phyloP scores from a whole-genome alignment of 2,329 filamentous ascomycete species.

The Botrytis fabae region DNA sequence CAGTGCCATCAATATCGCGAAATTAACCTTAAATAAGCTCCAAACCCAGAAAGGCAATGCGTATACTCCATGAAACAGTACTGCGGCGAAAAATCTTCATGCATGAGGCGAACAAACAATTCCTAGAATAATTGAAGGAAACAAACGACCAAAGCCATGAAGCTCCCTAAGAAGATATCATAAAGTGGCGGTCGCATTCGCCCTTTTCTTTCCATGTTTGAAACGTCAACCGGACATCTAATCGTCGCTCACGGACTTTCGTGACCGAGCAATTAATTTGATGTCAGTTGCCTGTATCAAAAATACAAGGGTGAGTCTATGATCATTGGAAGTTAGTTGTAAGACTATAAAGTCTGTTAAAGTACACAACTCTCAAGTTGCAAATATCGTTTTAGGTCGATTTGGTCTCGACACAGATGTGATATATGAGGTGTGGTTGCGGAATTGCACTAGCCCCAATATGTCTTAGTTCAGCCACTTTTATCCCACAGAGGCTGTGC shows the following conservation, averaged over 20 bases:
- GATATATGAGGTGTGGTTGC: not conserved
- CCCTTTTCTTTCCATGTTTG: not conserved
- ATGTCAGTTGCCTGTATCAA: not conserved
- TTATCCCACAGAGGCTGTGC: not conserved
- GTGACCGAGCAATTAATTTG: not conserved
- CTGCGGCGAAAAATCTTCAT: not conserved
- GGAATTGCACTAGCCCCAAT: not conserved
- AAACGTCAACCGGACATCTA: not conserved
- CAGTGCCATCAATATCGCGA: not conserved
- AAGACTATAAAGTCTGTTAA: not conserved
- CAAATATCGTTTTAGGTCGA: not conserved
- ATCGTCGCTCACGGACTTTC: not conserved
- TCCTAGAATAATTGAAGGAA: not conserved
- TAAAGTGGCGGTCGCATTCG: not conserved
- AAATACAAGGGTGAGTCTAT: not conserved
- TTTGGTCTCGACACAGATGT: not conserved
- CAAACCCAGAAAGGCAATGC: not conserved
- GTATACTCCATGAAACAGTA: not conserved
- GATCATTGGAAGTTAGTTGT: no score
- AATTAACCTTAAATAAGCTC: not conserved
- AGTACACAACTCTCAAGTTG: not conserved
- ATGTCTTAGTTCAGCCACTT: not conserved
- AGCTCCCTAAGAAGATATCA: not conserved
- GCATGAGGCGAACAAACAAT: not conserved
- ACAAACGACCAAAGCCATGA: not conserved